Base-by-base conservation (phyloP, 495 filamentous ascomycete genomes). In the Sporormia fimetaria region DNA sequence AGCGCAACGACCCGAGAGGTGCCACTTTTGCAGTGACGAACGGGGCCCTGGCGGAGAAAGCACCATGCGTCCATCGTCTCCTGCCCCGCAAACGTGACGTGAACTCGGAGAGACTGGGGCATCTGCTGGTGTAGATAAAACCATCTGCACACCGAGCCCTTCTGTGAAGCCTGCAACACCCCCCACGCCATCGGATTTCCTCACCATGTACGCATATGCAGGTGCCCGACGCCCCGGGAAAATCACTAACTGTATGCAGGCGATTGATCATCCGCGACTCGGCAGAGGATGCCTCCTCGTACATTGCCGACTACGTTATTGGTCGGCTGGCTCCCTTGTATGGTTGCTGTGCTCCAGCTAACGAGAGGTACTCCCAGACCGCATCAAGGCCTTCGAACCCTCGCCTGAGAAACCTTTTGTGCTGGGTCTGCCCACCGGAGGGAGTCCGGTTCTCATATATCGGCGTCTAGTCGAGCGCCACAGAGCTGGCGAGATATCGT, bases 291-390 rank as follows among this genome's bases (percentile, higher is more conserved):
- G 79, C 78, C 21, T 82, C 83, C 47, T 63, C 66, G 53, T 87
- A 86, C 57, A 78, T 86, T 46, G 80, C 83, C 36, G 74, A 85
- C 55, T 88, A 88, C 66, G 86, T 92, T 56, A 75, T 87, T 59
- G 70, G 75, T 80, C 67, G 33, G 26, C 21, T 29, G 25, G 21
- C 37, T 16, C 27, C 36, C 36, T 42, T 53, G 44, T 30, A 33
- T 38, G 40, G 29, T 31, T n/a, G 32, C 15, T 34, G 15, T 39
- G 18, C 23, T 23, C 24, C 23, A 26, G 33, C 31, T 47, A 32
- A 51, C 44, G 14, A 15, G 12, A 42, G 31, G 26, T 21, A 49
- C 26, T 29, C 54, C 8, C 35, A 69, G 66, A 75, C 43, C 73
- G 83, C 30, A 86, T 92, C 67, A 76, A 79, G 34, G 57, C 69